phyloP scores from a whole-genome alignment of 108 stramenopile species.

The Asterionellopsis glacialis region DNA sequence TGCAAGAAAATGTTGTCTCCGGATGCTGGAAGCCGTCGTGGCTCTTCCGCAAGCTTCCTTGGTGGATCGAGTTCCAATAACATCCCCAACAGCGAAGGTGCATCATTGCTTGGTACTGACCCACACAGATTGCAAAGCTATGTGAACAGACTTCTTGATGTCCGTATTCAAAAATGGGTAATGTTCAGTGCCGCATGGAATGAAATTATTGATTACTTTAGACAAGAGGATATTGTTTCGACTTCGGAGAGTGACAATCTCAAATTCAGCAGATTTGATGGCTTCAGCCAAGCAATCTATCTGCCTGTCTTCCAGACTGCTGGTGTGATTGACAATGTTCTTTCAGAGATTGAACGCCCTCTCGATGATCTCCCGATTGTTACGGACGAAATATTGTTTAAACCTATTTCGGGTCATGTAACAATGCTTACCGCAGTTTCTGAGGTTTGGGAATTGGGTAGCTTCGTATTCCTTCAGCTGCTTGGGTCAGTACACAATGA shows the following conservation, averaged over 20 bases:
- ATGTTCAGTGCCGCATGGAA: conserved; percentile 98
- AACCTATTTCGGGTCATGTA: conserved; percentile 78
- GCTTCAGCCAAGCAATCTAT: conserved; percentile 94
- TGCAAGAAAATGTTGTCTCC: conserved; percentile 88
- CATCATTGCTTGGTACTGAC: conserved; percentile 67
- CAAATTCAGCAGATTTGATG: conserved; percentile 92
- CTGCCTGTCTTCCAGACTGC: conserved; percentile 97
- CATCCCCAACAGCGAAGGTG: conserved; percentile 41
- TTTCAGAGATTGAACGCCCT: conserved; percentile 74
- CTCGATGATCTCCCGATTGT: conserved; percentile 43
- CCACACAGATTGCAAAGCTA: conserved; percentile 78
- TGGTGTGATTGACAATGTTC: conserved; percentile 91
- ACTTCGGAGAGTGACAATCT: conserved; percentile 90
- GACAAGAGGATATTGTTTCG: conserved; percentile 89
- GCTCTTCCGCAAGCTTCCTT: conserved; percentile 75
- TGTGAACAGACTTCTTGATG: conserved; percentile 88
- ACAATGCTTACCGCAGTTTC: conserved; percentile 91
- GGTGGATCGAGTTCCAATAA: conserved; percentile 34
- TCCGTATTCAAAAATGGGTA: conserved; percentile 95
- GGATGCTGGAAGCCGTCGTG: conserved; percentile 83
- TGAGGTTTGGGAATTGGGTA: conserved; percentile 95
- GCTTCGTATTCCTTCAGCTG: conserved; percentile 66
- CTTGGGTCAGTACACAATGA: conserved; percentile 81
- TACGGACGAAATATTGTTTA: conserved; percentile 74
- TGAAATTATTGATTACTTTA: conserved; percentile 90